Evolutionary conservation across 257 asterid genomes (phyloP).

Genomic region (Penstemon barbatus): DNA sequence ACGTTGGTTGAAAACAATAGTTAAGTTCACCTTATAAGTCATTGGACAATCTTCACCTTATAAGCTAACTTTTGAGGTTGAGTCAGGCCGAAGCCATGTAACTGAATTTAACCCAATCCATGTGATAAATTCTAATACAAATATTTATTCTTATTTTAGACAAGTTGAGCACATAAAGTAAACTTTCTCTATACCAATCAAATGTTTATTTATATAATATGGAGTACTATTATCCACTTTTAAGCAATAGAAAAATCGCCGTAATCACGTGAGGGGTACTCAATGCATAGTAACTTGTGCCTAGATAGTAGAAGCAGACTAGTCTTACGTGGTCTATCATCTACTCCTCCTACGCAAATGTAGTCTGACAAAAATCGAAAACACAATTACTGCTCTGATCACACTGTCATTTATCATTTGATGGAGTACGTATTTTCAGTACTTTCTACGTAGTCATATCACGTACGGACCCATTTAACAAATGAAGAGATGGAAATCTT

Average conservation of each 20-base stretch:
- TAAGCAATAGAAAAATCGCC: neutral
- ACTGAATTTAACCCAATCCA: no score
- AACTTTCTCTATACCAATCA: no score
- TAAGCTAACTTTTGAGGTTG: no score
- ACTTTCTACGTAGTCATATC: no score
- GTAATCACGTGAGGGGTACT: constrained; percentile 23
- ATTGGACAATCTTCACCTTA: no score
- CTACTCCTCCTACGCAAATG: neutral
- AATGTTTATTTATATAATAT: no score
- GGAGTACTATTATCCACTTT: neutral
- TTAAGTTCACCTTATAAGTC: no score
- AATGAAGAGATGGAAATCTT: no score
- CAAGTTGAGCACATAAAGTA: neutral
- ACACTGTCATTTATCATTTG: neutral
- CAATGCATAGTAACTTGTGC: constrained; percentile 30
- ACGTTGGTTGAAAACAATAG: no score
- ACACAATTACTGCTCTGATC: neutral
- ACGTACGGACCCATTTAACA: no score
- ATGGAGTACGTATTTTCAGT: neutral
- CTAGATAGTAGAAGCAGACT: neutral
- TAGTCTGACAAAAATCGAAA: neutral
- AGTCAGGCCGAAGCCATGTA: no score
- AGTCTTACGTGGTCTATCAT: constrained; percentile 5
- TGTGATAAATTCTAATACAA: no score
- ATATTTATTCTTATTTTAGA: neutral